phyloP scores from a whole-genome alignment of 2,329 filamentous ascomycete genomes.

The Alternaria sp. region DNA sequence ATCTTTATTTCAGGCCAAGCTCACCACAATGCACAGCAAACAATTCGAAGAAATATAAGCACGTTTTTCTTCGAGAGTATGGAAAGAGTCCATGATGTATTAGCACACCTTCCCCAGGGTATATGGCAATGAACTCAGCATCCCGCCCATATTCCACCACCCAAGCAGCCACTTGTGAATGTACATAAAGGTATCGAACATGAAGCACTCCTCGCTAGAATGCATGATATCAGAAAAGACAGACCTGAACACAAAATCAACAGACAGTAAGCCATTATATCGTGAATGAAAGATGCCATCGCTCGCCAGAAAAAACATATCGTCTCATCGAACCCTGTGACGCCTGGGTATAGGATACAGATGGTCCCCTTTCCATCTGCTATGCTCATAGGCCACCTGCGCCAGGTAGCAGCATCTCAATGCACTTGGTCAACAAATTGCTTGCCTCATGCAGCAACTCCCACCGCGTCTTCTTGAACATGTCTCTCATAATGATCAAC shows the following conservation, averaged over 20 bases:
- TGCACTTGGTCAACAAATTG: constrained; percentile 81
- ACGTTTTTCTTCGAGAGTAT: background rate
- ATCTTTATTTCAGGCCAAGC: background rate
- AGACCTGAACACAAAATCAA: constrained; percentile 5
- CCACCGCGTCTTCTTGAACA: constrained; percentile 86
- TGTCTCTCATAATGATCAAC: constrained; percentile 80
- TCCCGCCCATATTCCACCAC: constrained; percentile 4
- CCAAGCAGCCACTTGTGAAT: constrained; percentile 12
- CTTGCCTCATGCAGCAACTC: constrained; percentile 90
- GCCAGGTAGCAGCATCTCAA: constrained; percentile 64
- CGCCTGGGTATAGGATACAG: constrained; percentile 3
- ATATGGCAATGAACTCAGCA: constrained; percentile 23
- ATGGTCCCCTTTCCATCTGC: background rate
- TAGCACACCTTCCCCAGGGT: constrained; percentile 21
- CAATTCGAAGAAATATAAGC: background rate
- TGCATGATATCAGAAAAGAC: constrained; percentile 19
- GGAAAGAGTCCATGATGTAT: constrained; percentile 9
- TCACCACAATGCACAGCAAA: background rate
- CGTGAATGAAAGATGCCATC: constrained; percentile 18
- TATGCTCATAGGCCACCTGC: constrained; percentile 21
- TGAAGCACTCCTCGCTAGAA: constrained; percentile 23
- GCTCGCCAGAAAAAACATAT: background rate
- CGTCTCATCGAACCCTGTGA: background rate
- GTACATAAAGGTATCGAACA: constrained; percentile 19
- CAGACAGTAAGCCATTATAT: constrained; percentile 15